These are phyloP conservation scores for Bocquillonia castaneifolia DNA, from an alignment of 441 rosid species.

Conservation along the genomic window DNA sequence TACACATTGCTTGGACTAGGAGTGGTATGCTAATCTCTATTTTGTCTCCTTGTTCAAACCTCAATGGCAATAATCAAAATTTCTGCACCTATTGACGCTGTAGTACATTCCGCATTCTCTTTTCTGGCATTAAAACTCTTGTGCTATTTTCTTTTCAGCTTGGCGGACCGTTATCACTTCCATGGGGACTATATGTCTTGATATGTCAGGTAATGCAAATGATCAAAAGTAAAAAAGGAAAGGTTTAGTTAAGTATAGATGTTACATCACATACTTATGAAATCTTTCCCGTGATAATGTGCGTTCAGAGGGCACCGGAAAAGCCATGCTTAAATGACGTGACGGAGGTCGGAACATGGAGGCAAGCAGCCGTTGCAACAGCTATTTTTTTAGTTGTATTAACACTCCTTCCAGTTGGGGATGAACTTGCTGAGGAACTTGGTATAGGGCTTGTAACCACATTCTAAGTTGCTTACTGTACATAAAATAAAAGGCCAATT, in stretches of 20 bases:
- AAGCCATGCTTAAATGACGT: conserved; percentile 89
- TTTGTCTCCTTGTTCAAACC: background rate
- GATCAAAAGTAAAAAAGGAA: background rate
- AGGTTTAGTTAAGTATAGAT: background rate
- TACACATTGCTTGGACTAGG: conserved; percentile 83
- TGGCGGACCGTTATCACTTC: conserved; percentile 91
- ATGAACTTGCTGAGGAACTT: conserved; percentile 90
- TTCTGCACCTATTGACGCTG: too few species aligned
- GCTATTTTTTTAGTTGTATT: conserved; percentile 58
- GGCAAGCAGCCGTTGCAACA: conserved; percentile 53
- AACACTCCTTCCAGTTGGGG: conserved; percentile 84
- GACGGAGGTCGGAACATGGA: conserved; percentile 89
- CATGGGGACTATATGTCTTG: conserved; percentile 89
- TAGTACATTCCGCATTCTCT: background rate
- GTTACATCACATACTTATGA: background rate
- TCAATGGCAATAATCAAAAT: background rate
- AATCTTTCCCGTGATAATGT: conserved; percentile 1
- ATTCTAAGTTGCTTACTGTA: conserved; percentile 34
- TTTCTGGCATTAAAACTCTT: background rate
- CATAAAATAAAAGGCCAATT: conserved; percentile 28
- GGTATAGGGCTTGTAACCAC: conserved; percentile 88
- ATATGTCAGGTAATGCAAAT: conserved; percentile 72
- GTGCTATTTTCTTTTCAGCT: conserved; percentile 39
- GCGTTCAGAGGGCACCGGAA: conserved; percentile 71
- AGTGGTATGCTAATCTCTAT: conserved; percentile 52